Conservation (phyloP, 2,329 filamentous ascomycete genomes). For the Septoria petroselini region DNA sequence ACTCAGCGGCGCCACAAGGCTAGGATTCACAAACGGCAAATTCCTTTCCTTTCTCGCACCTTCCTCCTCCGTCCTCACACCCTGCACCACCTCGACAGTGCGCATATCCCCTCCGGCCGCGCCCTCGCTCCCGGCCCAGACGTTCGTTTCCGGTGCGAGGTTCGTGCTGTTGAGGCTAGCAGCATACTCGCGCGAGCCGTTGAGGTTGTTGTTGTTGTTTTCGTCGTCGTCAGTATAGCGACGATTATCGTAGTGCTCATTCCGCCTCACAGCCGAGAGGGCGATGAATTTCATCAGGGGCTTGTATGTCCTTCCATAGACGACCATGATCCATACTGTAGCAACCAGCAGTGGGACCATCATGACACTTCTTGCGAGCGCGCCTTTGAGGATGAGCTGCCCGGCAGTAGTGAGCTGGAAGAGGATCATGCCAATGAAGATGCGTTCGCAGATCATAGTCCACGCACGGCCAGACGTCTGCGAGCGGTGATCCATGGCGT, state of each 20-base stretch:
- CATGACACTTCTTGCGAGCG: constrained; percentile 68
- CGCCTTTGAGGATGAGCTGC: constrained; percentile 70
- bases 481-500: constrained; percentile 96
- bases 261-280: constrained; percentile 72
- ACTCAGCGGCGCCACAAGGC: constrained; percentile 57
- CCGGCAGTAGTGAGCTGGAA: constrained; percentile 92
- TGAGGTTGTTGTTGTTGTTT: constrained; percentile 40
- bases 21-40: constrained; percentile 72
- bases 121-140: constrained; percentile 33
- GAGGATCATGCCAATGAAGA: constrained; percentile 79
- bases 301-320: constrained; percentile 76
- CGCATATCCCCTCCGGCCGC: too few species aligned
- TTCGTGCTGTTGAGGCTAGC: constrained; percentile 29
- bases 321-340: constrained; percentile 86
- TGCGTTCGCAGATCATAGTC: constrained; percentile 92
- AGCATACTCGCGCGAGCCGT: constrained; percentile 33
- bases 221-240: too few species aligned
- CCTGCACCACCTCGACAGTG: too few species aligned
- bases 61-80: constrained; percentile 18
- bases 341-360: constrained; percentile 72
- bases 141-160: constrained; percentile 41
- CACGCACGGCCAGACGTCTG: constrained; percentile 91
- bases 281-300: constrained; percentile 92
- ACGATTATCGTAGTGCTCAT: constrained; percentile 51
- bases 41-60: constrained; percentile 55